phyloP scores from a whole-genome alignment of 139 green algal genomes.

The Pedinophyceae sp. region DNA sequence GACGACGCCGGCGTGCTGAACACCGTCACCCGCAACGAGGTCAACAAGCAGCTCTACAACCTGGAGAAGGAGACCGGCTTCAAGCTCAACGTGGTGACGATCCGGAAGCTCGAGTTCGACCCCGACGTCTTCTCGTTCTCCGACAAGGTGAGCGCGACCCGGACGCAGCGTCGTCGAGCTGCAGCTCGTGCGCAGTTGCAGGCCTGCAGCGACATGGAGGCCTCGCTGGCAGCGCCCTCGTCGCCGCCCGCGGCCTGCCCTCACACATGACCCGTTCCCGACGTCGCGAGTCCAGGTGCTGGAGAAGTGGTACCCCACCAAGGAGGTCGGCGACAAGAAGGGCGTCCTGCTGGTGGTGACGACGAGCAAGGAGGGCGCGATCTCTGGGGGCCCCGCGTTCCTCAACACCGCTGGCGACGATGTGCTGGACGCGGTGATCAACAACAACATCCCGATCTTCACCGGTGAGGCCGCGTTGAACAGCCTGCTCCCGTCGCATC shows the following conservation, averaged over 20 bases:
- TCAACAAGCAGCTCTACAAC: constrained; percentile 53
- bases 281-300: constrained; percentile 32
- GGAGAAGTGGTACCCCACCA: constrained; percentile 69
- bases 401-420: constrained; percentile 71
- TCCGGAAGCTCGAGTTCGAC: constrained; percentile 90
- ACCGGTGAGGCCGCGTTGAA: constrained; percentile 26
- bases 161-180: too few relatives aligned
- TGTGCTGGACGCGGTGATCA: constrained; percentile 75
- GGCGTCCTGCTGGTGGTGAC: constrained; percentile 87
- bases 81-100: constrained; percentile 73
- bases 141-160: constrained; percentile 65
- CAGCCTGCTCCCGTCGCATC: too few relatives aligned
- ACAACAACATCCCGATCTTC: constrained; percentile 89
- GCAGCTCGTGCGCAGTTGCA: too few relatives aligned
- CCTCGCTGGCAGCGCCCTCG: too few relatives aligned
- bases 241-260: too few relatives aligned
- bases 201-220: too few relatives aligned
- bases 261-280: too few relatives aligned
- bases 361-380: constrained; percentile 78
- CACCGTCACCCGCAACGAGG: constrained; percentile 41
- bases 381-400: constrained; percentile 75
- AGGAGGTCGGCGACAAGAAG: constrained; percentile 61
- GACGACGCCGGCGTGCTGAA: constrained; percentile 78
- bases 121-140: constrained; percentile 83
- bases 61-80: constrained; percentile 57